phyloP scores from a whole-genome alignment of 169 alveolate genomes.

The Eimeria falciformis region DNA sequence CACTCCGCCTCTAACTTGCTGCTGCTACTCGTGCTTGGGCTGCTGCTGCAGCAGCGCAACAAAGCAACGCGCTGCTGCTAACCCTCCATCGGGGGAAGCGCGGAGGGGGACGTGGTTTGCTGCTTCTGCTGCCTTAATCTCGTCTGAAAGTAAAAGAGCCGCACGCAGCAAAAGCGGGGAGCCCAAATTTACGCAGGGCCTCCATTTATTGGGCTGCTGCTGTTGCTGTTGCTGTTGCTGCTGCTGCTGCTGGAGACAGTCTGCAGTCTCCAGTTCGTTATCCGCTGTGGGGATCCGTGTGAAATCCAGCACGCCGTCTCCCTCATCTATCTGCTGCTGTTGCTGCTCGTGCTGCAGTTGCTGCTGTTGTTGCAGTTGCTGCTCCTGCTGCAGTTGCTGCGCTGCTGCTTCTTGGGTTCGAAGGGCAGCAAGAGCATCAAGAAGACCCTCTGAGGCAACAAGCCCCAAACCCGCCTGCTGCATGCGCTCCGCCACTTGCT shows the following conservation, averaged over 20 bases:
- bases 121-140: neutral
- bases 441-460: neutral
- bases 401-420: neutral
- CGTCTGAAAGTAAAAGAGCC: neutral
- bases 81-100: neutral
- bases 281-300: conserved; percentile 2
- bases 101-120: neutral
- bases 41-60: conserved; percentile 5
- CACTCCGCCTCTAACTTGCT: neutral
- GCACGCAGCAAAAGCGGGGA: conserved; percentile 40
- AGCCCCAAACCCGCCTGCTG: conserved; percentile 29
- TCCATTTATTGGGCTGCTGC: neutral
- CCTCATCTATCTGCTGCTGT: neutral
- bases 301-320: conserved; percentile 16
- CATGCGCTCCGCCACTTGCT: conserved; percentile 27
- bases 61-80: conserved; percentile 23
- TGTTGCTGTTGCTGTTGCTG: neutral
- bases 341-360: conserved; percentile 11
- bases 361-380: conserved; percentile 17
- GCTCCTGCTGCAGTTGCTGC: conserved; percentile 40
- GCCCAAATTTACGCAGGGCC: conserved; percentile 2
- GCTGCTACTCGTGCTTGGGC: neutral
- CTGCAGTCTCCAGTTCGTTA: neutral
- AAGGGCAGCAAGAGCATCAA: conserved; percentile 26
- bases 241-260: conserved; percentile 37